Evolutionary conservation across 495 filamentous ascomycete species (phyloP), one percentile per base, ranked within the genome.

Genomic region (Xylaria scruposa): DNA sequence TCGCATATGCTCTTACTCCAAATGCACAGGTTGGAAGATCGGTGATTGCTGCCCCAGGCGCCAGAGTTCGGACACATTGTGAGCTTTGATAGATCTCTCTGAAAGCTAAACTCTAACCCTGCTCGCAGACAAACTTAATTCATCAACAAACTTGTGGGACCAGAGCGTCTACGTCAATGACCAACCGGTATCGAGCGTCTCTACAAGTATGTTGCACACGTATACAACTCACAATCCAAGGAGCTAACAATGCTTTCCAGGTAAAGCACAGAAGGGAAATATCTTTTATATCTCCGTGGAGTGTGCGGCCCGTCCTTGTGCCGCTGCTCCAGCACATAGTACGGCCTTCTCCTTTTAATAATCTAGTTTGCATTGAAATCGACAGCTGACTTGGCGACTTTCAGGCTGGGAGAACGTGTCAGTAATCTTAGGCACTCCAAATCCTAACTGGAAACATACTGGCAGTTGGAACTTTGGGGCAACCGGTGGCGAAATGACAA

Each of bases 401-500:
- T 24, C 21, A 71, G 70, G 42, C 17, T 71, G 70, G 70, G 47
- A 71, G 36, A 36, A 71, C 58, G 62, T 71, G 26, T 71, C 70
- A 6, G n/a, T 71, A 1, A 26, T 44, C n/a, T 36, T 71, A 26
- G 67, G 47, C n/a, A 51, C 42, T 40, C 21, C 61, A 38, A 65
- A 71, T 56, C 61, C 47, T 24, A 67, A 31, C 9, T 71, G 66
- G 21, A 33, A 65, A 24, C 59, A 31, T 4, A n/a, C 6, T 1
- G 44, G 62, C 9, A 46, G 42, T 29, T 71, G 62, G 70, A 51
- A 67, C 12, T 67, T 38, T 10, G 63, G 63, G 13, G 70, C 70
- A 26, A 71, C 70, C 26, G 70, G 70, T 26, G 70, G 70, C 4
- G 46, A 71, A 44, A 71, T 71, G 70, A 8, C 61, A n/a, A 66